Conservation (phyloP, 2,329 filamentous ascomycete genomes). For the Leptographium flavum region DNA sequence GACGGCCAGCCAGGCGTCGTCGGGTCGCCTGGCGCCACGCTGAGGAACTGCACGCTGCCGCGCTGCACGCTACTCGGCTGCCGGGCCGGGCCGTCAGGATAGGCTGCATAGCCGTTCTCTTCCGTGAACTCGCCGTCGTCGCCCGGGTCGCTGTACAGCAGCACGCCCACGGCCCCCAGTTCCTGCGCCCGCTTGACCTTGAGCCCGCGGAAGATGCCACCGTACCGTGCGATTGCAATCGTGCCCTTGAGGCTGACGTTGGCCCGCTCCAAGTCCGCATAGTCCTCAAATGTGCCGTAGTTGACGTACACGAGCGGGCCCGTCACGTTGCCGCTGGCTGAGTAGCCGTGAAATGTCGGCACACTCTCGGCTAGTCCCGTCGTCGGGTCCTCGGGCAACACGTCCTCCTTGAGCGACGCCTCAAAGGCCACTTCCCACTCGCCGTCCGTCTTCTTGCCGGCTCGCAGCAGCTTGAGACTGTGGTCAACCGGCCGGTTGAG, state of each 20-base stretch:
- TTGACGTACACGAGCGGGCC: conserved; percentile 80
- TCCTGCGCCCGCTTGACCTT: conserved; percentile 91
- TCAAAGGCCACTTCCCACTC: conserved; percentile 56
- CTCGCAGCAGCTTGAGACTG: conserved; percentile 50
- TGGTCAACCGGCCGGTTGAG: conserved; percentile 66
- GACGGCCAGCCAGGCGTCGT: conserved; percentile 91
- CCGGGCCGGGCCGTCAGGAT: conserved; percentile 75
- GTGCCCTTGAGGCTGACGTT: conserved; percentile 69
- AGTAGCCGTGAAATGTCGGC: conserved; percentile 91
- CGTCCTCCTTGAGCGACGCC: conserved; percentile 70
- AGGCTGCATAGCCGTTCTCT: conserved; percentile 62
- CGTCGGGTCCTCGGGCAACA: conserved; percentile 70
- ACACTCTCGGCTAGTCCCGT: conserved; percentile 57
- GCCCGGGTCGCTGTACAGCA: conserved; percentile 80
- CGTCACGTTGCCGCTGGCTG: conserved; percentile 82
- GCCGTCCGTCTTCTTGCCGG: conserved; percentile 14
- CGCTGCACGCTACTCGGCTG: conserved; percentile 83
- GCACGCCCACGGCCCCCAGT: conserved; percentile 70
- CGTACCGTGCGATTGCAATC: conserved; percentile 78
- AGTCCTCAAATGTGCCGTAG: conserved; percentile 78
- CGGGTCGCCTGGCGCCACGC: conserved; percentile 56
- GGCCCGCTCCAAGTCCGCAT: conserved; percentile 61
- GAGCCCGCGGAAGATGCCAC: conserved; percentile 72
- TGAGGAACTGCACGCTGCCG: conserved; percentile 73
- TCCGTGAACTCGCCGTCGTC: conserved; percentile 75